Evolutionary conservation across 345 rosid species (phyloP).

Genomic region (Streptanthus diversifolius): DNA sequence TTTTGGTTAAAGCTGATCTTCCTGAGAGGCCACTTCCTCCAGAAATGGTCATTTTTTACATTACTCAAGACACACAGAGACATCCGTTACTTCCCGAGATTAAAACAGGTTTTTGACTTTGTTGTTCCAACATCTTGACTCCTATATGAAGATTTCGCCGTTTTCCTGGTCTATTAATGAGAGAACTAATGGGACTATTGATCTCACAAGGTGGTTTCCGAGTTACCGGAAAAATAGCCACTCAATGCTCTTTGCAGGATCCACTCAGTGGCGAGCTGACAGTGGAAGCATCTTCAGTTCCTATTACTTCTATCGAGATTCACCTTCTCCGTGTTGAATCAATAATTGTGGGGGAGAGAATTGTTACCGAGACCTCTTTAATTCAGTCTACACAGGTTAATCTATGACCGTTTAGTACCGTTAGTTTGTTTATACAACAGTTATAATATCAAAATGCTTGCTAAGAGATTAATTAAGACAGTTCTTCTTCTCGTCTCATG

Average conservation of each 20-base stretch:
- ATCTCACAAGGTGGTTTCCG: conserved; percentile 71
- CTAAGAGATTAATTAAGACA: background rate
- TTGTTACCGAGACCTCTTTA: conserved; percentile 80
- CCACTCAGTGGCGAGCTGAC: conserved; percentile 79
- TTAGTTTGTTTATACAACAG: background rate
- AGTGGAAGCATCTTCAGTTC: conserved; percentile 72
- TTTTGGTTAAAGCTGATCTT: conserved; percentile 56
- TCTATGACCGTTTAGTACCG: background rate
- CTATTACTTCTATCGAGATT: conserved; percentile 68
- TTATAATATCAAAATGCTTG: background rate
- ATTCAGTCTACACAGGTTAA: conserved; percentile 82
- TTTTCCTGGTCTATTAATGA: background rate
- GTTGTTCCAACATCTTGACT: background rate
- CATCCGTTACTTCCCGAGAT: conserved; percentile 83
- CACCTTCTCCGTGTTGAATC: conserved; percentile 77
- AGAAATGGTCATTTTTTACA: conserved; percentile 75
- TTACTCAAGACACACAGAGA: conserved; percentile 89
- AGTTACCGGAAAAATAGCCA: conserved; percentile 70
- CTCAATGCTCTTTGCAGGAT: conserved; percentile 65
- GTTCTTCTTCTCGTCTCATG: conserved; percentile 15
- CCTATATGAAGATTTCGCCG: background rate
- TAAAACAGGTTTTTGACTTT: conserved; percentile 50
- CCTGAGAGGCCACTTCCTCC: conserved; percentile 63
- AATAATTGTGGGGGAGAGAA: conserved; percentile 69
- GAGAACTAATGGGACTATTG: conserved; percentile 5